Percentiles rank a stretch among this genome's conserved stretches.
These are phyloP conservation scores for Dothideomycetes sp. DNA, from an alignment of 2,329 filamentous ascomycete genomes.

Conservation along the genomic window DNA sequence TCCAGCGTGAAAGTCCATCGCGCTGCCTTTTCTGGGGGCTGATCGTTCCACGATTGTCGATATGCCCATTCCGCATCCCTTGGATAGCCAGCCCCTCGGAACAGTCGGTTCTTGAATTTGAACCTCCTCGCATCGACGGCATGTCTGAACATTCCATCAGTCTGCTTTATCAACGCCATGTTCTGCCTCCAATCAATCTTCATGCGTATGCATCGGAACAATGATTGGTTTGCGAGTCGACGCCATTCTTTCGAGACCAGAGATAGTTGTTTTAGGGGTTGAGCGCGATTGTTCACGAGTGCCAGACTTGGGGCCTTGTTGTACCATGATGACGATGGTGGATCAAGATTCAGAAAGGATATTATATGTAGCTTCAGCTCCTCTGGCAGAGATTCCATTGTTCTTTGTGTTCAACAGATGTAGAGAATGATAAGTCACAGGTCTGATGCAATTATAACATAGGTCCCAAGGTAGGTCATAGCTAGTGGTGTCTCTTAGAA, in stretches of 20 bases:
- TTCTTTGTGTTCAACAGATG: not conserved
- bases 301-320: conserved; percentile 37
- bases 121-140: not conserved
- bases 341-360: conserved; percentile 38
- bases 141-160: not conserved
- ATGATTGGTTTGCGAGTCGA: conserved; percentile 37
- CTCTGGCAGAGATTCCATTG: conserved; percentile 38
- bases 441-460: no score
- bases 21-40: conserved; percentile 1
- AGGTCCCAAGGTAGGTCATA: no score
- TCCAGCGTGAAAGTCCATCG: not conserved
- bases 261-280: conserved; percentile 46
- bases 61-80: not conserved
- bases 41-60: conserved; percentile 2
- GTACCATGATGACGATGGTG: conserved; percentile 39
- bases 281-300: conserved; percentile 28
- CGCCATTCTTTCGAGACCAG: conserved; percentile 44
- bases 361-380: conserved; percentile 52
- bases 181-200: not conserved
- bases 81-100: conserved; percentile 1
- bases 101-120: conserved; percentile 4
- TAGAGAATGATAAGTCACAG: no score
- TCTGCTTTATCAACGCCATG: not conserved
- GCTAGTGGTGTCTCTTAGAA: no score
- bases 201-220: conserved; percentile 42